Evolutionary conservation across 768 basidiomycete genomes (phyloP).

Genomic region (Phaeotremella fagi): DNA sequence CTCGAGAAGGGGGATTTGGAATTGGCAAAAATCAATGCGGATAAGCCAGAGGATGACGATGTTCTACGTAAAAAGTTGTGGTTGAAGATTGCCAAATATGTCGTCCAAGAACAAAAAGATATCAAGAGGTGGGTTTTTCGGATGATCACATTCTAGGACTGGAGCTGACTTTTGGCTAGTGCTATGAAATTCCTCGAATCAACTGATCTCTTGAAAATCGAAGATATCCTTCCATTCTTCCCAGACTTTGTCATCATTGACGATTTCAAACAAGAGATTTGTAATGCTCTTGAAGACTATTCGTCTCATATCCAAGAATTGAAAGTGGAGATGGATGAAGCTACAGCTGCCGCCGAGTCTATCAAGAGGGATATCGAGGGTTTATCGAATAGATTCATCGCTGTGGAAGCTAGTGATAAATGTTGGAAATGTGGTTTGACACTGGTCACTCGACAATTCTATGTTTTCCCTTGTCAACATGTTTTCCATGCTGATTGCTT

Average conservation of each 20-base stretch:
- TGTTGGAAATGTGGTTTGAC: constrained; percentile 74
- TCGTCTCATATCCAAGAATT: constrained; percentile 82
- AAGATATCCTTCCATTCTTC: constrained; percentile 98
- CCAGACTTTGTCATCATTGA: constrained; percentile 99
- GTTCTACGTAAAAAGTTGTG: constrained; percentile 85
- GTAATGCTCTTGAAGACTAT: constrained; percentile 89
- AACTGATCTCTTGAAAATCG: constrained; percentile 91
- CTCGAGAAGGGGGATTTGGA: constrained; percentile 91
- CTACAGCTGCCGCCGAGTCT: constrained; percentile 81
- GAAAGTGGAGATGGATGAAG: constrained; percentile 93
- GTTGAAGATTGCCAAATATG: constrained; percentile 98
- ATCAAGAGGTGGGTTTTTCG: constrained; percentile 78
- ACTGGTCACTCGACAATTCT: constrained; percentile 85
- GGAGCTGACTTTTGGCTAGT: constrained; percentile 51
- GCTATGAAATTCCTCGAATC: constrained; percentile 96
- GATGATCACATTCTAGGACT: background rate
- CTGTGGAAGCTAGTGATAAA: constrained; percentile 77
- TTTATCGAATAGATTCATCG: constrained; percentile 82
- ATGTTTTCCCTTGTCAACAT: constrained; percentile 97
- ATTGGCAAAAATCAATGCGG: constrained; percentile 88
- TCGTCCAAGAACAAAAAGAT: constrained; percentile 95
- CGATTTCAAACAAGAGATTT: constrained; percentile 99
- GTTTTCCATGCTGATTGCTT: constrained; percentile 97
- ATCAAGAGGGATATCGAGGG: constrained; percentile 87
- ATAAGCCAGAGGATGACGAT: constrained; percentile 87